Percentiles rank a stretch among this genome's conserved stretches.
Conservation (phyloP, 208 protist genomes). For the Trypanosomatidae sp. region DNA sequence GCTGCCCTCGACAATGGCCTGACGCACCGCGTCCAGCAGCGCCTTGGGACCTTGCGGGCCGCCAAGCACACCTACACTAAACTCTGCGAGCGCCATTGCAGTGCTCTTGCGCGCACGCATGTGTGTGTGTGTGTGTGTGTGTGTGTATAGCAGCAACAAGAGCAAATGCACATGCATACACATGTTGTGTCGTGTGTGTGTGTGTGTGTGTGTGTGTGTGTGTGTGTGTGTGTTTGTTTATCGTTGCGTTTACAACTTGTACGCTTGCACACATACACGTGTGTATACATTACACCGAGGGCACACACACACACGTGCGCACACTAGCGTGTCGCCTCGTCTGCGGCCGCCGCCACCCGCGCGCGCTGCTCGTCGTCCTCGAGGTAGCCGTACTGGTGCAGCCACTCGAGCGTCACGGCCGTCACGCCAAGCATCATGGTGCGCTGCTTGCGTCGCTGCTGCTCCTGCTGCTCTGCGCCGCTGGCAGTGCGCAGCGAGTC, state of each 20-base stretch:
- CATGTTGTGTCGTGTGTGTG: not conserved
- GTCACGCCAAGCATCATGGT: constrained; percentile 86
- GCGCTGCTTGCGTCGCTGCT: constrained; percentile 8
- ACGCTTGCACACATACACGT: no score
- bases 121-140: not conserved
- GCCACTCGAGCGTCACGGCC: constrained; percentile 78
- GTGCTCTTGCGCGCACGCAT: not conserved
- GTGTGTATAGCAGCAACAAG: not conserved
- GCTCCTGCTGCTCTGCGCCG: not conserved
- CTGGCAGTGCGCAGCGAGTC: no score
- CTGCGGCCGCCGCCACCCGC: not conserved
- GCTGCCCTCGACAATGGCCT: constrained; percentile 46
- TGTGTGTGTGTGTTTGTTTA: not conserved
- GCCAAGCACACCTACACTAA: constrained; percentile 39
- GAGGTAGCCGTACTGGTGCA: constrained; percentile 41
- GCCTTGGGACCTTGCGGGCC: constrained; percentile 75
- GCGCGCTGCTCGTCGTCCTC: constrained; percentile 6
- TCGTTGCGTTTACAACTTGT: no score
- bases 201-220: not conserved
- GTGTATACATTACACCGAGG: no score
- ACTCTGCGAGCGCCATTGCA: not conserved
- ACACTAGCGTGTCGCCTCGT: not conserved
- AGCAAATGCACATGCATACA: not conserved
- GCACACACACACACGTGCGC: no score
- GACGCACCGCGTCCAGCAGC: constrained; percentile 67